Evolutionary conservation across 2,329 filamentous ascomycete species (phyloP).

Genomic region (Pseudogymnoascus sp.): DNA sequence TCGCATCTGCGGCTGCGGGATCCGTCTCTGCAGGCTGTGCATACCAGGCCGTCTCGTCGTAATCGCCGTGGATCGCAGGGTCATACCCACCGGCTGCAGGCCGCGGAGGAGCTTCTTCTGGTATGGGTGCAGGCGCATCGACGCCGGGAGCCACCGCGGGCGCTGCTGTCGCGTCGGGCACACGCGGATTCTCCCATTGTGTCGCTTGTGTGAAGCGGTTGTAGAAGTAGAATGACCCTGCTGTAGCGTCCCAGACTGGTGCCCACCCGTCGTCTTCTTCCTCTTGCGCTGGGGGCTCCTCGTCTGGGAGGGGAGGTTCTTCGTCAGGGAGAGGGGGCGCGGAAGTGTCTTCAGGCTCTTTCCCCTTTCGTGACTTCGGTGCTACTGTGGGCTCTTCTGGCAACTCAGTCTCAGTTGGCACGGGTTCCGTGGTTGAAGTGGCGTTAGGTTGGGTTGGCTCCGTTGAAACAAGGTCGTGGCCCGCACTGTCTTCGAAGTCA

Average conservation of each 20-base stretch:
- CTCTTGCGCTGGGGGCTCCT: slow-evolving; percentile 37
- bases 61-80: slow-evolving; percentile 90
- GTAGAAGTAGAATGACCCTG: slow-evolving; percentile 71
- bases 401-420: not conserved
- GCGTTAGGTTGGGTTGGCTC: not conserved
- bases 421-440: not conserved
- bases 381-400: not conserved
- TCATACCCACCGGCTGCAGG: slow-evolving; percentile 69
- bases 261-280: slow-evolving; percentile 73
- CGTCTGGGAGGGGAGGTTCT: slow-evolving; percentile 35
- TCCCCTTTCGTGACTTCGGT: slow-evolving; percentile 17
- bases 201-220: slow-evolving; percentile 68
- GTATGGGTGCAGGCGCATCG: slow-evolving; percentile 24
- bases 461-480: not conserved
- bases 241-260: slow-evolving; percentile 62
- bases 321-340: slow-evolving; percentile 34
- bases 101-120: slow-evolving; percentile 21
- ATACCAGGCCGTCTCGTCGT: slow-evolving; percentile 94
- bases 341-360: slow-evolving; percentile 30
- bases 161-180: slow-evolving; percentile 39
- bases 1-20: slow-evolving; percentile 26
- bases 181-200: slow-evolving; percentile 82
- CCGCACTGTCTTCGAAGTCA: not conserved
- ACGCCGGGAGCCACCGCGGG: slow-evolving; percentile 22
- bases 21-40: slow-evolving; percentile 49